phyloP scores from a whole-genome alignment of 306 rosid species.

The Cotoneaster glaucophyllus region DNA sequence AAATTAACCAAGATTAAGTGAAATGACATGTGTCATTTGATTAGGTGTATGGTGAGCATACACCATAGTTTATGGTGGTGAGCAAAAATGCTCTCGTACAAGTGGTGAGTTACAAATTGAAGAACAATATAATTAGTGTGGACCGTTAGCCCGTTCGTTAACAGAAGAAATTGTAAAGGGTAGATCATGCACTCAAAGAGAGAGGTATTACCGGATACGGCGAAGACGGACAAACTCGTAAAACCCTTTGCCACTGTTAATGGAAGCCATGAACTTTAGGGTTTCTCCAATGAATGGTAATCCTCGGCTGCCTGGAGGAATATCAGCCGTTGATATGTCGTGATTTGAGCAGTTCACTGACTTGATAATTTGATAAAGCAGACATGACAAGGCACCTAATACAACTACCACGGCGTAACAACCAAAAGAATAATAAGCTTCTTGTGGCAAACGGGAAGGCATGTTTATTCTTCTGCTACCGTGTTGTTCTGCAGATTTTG shows the following conservation, averaged over 20 bases:
- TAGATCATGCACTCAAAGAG: neutral
- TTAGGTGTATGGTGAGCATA: too few species aligned
- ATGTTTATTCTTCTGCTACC: neutral
- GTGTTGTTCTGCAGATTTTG: neutral
- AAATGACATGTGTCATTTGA: too few species aligned
- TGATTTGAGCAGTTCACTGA: constrained; percentile 2
- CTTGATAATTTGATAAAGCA: constrained; percentile 18
- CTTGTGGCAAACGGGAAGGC: constrained; percentile 21
- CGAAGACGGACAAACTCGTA: constrained; percentile 69
- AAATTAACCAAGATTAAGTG: too few species aligned
- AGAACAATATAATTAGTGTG: neutral
- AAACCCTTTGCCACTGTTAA: constrained; percentile 53
- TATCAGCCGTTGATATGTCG: constrained; percentile 5
- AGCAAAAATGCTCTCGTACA: too few species aligned
- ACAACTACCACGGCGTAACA: constrained; percentile 4
- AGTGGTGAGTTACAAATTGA: too few species aligned
- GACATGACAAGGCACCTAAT: constrained; percentile 4
- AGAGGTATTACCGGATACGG: constrained; percentile 38
- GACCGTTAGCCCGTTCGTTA: neutral
- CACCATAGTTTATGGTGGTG: too few species aligned
- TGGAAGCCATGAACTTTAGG: constrained; percentile 83
- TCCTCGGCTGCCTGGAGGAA: constrained; percentile 66
- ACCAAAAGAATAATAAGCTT: constrained; percentile 2
- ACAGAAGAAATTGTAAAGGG: neutral
- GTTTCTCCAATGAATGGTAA: constrained; percentile 77